A percentile compares a stretch with the other conserved stretches of the same genome.
These are phyloP conservation scores for Desmodesmus armatus DNA, from an alignment of 139 green algal genomes.

Conservation along the genomic window DNA sequence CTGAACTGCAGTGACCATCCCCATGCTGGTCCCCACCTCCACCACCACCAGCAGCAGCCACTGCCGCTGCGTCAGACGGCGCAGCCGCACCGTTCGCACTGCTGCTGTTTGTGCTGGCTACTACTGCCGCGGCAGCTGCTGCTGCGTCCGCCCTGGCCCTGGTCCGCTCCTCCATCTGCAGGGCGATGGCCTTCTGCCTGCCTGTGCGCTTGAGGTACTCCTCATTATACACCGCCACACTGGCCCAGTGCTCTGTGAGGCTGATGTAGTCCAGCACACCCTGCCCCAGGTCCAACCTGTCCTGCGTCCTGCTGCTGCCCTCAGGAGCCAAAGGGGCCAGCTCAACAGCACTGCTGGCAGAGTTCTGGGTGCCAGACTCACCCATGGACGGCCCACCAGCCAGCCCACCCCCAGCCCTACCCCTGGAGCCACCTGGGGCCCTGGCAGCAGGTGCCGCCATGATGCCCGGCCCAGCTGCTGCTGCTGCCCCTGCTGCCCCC, in stretches of 20 bases:
- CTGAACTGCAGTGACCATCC: neutral
- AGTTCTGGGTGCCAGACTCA: constrained; percentile 43
- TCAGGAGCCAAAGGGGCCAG: constrained; percentile 17
- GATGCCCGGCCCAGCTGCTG: neutral
- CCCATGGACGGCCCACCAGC: constrained; percentile 16
- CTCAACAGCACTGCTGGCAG: constrained; percentile 38
- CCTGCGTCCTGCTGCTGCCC: constrained; percentile 32
- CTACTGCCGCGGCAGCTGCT: neutral
- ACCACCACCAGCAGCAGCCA: neutral
- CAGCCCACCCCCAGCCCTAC: neutral
- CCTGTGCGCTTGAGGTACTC: constrained; percentile 29
- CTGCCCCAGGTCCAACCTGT: constrained; percentile 14
- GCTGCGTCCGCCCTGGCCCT: neutral
- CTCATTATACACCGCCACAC: constrained; percentile 33
- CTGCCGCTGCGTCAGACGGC: neutral
- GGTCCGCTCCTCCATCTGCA: neutral
- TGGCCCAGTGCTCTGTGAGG: constrained; percentile 30
- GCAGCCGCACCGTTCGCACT: neutral
- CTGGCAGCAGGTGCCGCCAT: constrained; percentile 23
- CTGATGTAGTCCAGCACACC: constrained; percentile 40
- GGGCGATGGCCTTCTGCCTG: neutral
- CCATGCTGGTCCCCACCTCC: neutral
- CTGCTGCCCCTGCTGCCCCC: constrained; percentile 2
- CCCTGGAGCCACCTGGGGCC: neutral
- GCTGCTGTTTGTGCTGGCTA: neutral